Percentiles rank a stretch among this genome's conserved stretches.
Conservation (phyloP, 163 green algal genomes). For the Prototheca wickerhamii region DNA sequence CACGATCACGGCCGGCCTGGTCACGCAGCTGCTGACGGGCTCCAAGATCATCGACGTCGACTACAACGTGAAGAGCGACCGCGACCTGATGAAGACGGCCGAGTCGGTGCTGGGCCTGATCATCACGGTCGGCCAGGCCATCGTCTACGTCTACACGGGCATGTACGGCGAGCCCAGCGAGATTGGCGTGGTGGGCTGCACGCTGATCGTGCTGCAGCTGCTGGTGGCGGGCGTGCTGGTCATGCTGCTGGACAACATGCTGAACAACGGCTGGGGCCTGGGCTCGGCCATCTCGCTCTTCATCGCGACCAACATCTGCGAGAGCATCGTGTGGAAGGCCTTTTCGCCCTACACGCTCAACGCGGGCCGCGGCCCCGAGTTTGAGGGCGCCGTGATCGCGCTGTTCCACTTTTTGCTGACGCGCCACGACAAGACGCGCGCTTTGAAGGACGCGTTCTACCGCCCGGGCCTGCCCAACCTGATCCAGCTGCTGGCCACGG, state of each 20-base stretch:
- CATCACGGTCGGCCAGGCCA: constrained; percentile 97
- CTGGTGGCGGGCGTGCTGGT: constrained; percentile 97
- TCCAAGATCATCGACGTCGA: constrained; percentile 98
- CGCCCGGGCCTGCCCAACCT: constrained; percentile 94
- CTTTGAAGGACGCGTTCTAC: constrained; percentile 92
- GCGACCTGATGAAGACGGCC: constrained; percentile 70
- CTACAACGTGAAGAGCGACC: constrained; percentile 91
- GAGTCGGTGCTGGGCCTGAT: constrained; percentile 95
- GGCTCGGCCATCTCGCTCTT: constrained; percentile 98
- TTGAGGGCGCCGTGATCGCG: constrained; percentile 96
- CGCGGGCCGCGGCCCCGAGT: constrained; percentile 80
- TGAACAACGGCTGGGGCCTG: constrained; percentile 96
- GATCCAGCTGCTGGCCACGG: constrained; percentile 91
- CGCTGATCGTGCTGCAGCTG: constrained; percentile 97
- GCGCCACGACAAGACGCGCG: constrained; percentile 79
- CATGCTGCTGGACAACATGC: constrained; percentile 96
- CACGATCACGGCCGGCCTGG: constrained; percentile 93
- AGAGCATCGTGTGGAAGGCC: constrained; percentile 99
- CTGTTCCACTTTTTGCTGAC: constrained; percentile 96
- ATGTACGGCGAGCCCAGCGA: constrained; percentile 98
- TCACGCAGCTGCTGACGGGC: constrained; percentile 97
- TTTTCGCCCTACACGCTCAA: constrained; percentile 87
- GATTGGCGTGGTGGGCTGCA: constrained; percentile 80
- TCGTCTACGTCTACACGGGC: constrained; percentile 96
- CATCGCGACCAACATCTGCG: constrained; percentile 99